Evolutionary conservation across 176 grass and related monocot genomes (phyloP), one percentile per base, ranked within the genome.

Genomic region (Raddia distichophylla): DNA sequence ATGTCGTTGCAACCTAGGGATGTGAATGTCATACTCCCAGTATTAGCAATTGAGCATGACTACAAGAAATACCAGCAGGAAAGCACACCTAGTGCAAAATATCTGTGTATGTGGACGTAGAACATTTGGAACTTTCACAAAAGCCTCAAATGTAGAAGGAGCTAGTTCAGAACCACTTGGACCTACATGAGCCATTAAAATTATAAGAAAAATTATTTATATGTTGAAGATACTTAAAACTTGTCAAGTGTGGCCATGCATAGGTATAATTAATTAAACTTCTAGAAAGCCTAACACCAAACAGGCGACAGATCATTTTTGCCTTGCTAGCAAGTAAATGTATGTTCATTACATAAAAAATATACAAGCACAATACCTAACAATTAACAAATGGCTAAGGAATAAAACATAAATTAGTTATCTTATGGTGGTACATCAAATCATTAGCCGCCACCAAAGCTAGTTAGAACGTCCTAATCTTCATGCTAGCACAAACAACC

Each of bases 71-170:
- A 51, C 1, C 40, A 14, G 69, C 51, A 77, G 40, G 17, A 65
- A 54, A 5, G 20, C 17, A 49, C 88, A 98, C 95, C 95, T 98
- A 51, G 95, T 98, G 72, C 95, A 98, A 67, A 95, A 98, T 72
- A 98, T 95, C 75, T 95, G 92, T 10, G 92, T 98, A 79, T 98
- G 92, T 4, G 92, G 95, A 64, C 95, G 92, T 67, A 98, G 60
- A 73, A 88, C 79, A 77, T 85, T 90, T 69, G 95, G 95, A 88
- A 98, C 95, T 91, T 93, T 93, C n/a, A 80, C 89, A 93, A 98
- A 98, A 69, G 86, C 89, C 87, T 98, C 95, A 84, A 98, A 95
- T 69, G 80, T 91, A 84, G 78, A 95, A 70, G 92, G 58, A 51
- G 82, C 79, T 50, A 77, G 54, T 82, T 93, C 92, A 84, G 92